Evolutionary conservation across 148 eudicot genomes (phyloP).

Genomic region (Linanthus parryae): DNA sequence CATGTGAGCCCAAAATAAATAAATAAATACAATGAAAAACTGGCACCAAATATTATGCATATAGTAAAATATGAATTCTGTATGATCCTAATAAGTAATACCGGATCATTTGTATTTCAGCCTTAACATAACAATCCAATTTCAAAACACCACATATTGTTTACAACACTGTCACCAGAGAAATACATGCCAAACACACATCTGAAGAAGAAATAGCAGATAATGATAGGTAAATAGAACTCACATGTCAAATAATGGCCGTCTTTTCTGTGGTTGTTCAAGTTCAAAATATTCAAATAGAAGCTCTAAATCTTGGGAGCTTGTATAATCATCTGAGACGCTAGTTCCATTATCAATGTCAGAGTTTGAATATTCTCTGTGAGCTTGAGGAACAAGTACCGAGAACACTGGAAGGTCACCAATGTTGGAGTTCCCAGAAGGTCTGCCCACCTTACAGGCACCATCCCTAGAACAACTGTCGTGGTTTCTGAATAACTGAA

Average conservation of each 20-base stretch:
- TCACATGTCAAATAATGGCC: slow-evolving; percentile 38
- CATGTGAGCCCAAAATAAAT: too few relatives aligned
- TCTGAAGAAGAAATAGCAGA: background rate
- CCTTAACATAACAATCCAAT: too few relatives aligned
- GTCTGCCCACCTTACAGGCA: background rate
- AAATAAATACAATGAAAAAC: too few relatives aligned
- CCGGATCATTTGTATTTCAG: too few relatives aligned
- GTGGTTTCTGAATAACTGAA: slow-evolving; percentile 38
- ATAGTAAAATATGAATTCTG: too few relatives aligned
- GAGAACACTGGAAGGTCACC: slow-evolving; percentile 1
- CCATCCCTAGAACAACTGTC: background rate
- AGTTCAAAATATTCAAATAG: slow-evolving; percentile 52
- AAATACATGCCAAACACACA: background rate
- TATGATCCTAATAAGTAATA: too few relatives aligned
- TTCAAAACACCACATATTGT: too few relatives aligned
- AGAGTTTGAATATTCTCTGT: slow-evolving; percentile 3
- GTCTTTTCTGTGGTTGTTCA: slow-evolving; percentile 44
- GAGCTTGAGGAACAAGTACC: slow-evolving; percentile 23
- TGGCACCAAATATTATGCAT: too few relatives aligned
- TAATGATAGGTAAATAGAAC: slow-evolving; percentile 1
- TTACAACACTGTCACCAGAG: too few relatives aligned
- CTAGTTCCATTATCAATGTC: background rate
- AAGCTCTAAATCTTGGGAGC: slow-evolving; percentile 24
- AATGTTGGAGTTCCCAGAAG: background rate
- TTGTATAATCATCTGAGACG: slow-evolving; percentile 2